Evolutionary conservation across 78 protist genomes (phyloP).

Genomic region (Bodo saltans): DNA sequence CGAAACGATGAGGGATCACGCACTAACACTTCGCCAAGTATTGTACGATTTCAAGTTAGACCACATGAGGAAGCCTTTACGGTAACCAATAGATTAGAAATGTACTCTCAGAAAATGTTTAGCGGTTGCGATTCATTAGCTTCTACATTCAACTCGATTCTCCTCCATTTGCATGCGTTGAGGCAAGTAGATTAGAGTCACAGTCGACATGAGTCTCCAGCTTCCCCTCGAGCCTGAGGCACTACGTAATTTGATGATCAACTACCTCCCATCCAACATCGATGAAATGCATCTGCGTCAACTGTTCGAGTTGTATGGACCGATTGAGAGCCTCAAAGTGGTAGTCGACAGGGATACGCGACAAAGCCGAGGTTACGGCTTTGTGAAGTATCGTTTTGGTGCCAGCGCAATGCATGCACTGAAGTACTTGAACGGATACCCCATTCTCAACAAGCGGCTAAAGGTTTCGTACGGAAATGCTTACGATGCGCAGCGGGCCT

Average conservation of each 20-base stretch:
- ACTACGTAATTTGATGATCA: slow-evolving; percentile 20
- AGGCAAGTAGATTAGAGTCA: no score
- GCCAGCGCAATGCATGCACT: slow-evolving; percentile 13
- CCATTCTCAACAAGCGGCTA: slow-evolving; percentile 27
- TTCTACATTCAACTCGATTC: no score
- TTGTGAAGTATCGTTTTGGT: slow-evolving; percentile 18
- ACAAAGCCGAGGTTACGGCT: slow-evolving; percentile 32
- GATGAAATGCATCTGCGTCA: slow-evolving; percentile 5
- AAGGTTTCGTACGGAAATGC: slow-evolving; percentile 41
- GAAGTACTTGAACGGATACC: slow-evolving; percentile 3
- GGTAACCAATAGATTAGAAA: no score
- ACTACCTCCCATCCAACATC: slow-evolving; percentile 23
- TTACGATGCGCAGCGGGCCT: no score
- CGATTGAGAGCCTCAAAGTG: slow-evolving; percentile 24
- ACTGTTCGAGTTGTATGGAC: slow-evolving; percentile 28
- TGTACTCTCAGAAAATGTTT: no score
- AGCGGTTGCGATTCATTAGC: no score
- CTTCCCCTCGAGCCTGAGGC: neutral
- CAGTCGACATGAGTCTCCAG: no score
- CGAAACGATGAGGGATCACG: no score
- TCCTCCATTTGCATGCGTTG: no score
- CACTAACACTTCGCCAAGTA: no score
- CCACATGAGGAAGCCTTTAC: no score
- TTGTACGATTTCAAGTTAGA: no score
- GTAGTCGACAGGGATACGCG: slow-evolving; percentile 14